These are phyloP conservation scores for Suillus tomentosus DNA, from an alignment of 768 basidiomycete species.

Conservation along the genomic window DNA sequence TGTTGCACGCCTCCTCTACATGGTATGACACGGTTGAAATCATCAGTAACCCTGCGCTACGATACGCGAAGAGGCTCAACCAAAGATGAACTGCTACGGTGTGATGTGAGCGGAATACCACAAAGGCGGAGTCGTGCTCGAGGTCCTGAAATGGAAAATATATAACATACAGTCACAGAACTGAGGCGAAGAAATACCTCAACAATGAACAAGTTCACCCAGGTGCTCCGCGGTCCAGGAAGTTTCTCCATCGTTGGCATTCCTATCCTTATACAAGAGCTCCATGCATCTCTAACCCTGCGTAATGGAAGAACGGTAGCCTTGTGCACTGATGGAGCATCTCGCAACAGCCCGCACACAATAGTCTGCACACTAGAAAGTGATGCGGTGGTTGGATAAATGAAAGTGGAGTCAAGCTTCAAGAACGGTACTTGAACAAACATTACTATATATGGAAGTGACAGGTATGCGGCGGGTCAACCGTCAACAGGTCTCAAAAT, in stretches of 20 bases:
- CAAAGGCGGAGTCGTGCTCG: constrained; percentile 31
- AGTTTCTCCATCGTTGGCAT: constrained; percentile 14
- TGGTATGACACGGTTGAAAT: constrained; percentile 49
- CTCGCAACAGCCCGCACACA: constrained; percentile 46
- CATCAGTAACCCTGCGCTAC: constrained; percentile 46
- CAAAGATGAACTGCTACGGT: constrained; percentile 61
- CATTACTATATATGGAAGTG: no score
- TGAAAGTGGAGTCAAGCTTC: no score
- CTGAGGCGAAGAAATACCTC: constrained; percentile 36
- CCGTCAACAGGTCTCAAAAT: no score
- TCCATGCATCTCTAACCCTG: no score
- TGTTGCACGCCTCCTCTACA: constrained; percentile 51
- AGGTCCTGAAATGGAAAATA: constrained; percentile 24
- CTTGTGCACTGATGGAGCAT: constrained; percentile 27
- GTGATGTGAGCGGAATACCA: constrained; percentile 45
- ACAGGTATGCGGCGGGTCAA: no score
- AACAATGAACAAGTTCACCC: constrained; percentile 38
- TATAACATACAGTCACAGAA: background rate
- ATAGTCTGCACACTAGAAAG: constrained; percentile 40
- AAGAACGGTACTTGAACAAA: no score
- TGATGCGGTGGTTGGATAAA: no score
- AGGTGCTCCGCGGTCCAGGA: constrained; percentile 38
- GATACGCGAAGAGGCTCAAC: constrained; percentile 72
- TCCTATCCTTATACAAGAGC: no score
- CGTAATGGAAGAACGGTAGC: no score